These are phyloP conservation scores for Piper betle DNA, from an alignment of 164 flowering plant species.

Conservation along the genomic window DNA sequence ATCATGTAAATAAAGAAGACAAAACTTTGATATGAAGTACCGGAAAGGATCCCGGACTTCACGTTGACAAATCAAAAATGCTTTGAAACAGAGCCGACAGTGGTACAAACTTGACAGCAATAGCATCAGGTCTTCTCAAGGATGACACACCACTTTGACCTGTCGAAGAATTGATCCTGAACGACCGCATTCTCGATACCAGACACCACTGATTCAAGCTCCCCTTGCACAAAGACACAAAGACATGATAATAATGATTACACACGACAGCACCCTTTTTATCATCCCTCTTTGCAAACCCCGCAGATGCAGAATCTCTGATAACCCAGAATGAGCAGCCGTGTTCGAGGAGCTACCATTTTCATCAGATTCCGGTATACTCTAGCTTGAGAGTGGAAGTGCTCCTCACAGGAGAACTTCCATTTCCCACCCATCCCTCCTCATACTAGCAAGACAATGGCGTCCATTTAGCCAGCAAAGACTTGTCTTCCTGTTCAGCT, in stretches of 20 bases:
- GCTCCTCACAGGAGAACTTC: slow-evolving; percentile 48
- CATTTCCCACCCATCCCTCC: slow-evolving; percentile 89
- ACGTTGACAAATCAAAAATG: too few relatives aligned
- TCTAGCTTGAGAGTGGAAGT: slow-evolving; percentile 31
- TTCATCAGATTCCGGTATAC: slow-evolving; percentile 77
- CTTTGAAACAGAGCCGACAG: too few relatives aligned
- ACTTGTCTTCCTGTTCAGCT: slow-evolving; percentile 75
- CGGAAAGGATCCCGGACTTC: too few relatives aligned
- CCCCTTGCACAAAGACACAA: slow-evolving; percentile 84
- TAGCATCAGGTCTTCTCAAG: slow-evolving; percentile 63
- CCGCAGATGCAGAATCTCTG: slow-evolving; percentile 58
- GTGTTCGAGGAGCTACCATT: slow-evolving; percentile 14
- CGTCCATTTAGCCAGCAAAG: slow-evolving; percentile 76
- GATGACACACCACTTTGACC: slow-evolving; percentile 92
- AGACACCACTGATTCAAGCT: slow-evolving; percentile 85
- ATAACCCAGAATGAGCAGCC: background rate
- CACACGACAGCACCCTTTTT: slow-evolving; percentile 94
- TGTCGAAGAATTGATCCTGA: slow-evolving; percentile 75
- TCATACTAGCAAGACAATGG: slow-evolving; percentile 55
- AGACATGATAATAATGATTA: slow-evolving; percentile 95
- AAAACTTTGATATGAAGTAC: too few relatives aligned
- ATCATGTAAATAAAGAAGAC: too few relatives aligned
- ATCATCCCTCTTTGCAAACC: slow-evolving; percentile 80
- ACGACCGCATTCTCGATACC: slow-evolving; percentile 52
- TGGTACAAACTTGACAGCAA: too few relatives aligned